phyloP scores from a whole-genome alignment of 768 basidiomycete species.

The Trametes punicea region DNA sequence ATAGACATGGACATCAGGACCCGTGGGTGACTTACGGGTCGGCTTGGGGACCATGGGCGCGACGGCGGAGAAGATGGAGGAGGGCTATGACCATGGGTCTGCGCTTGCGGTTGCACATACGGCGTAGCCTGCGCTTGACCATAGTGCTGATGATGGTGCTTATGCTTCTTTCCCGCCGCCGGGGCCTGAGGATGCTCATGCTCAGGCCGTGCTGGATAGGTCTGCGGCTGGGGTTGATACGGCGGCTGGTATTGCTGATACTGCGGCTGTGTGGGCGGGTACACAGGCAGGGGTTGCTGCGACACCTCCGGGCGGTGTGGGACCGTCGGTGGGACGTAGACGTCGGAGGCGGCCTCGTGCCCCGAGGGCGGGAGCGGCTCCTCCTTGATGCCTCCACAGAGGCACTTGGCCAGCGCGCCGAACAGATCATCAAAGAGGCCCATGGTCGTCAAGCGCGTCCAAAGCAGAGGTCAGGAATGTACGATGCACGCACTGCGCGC shows the following conservation, averaged over 20 bases:
- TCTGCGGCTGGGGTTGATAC: background rate
- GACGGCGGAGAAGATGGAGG: constrained; percentile 13
- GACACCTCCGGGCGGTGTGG: constrained; percentile 17
- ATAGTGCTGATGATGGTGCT: constrained; percentile 8
- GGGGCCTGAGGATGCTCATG: too few relatives aligned
- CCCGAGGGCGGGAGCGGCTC: constrained; percentile 5
- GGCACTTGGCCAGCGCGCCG: constrained; percentile 10
- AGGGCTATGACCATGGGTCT: background rate
- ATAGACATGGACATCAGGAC: background rate
- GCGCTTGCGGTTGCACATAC: background rate
- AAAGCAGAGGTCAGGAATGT: background rate
- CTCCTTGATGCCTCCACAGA: constrained; percentile 13
- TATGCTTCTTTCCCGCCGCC: constrained; percentile 8
- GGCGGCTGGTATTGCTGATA: background rate
- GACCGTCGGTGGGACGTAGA: constrained; percentile 21
- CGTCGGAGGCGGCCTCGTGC: constrained; percentile 10
- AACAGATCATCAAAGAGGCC: constrained; percentile 11
- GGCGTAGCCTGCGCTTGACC: background rate
- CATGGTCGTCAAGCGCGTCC: background rate
- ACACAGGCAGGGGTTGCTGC: constrained; percentile 8
- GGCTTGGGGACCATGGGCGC: constrained; percentile 15
- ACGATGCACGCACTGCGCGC: too few relatives aligned
- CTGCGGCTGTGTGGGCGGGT: constrained; percentile 2
- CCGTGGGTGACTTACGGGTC: background rate
- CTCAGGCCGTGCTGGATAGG: constrained; percentile 2